Conservation (phyloP, 2,329 filamentous ascomycete genomes). For the Bisporella sp. region DNA sequence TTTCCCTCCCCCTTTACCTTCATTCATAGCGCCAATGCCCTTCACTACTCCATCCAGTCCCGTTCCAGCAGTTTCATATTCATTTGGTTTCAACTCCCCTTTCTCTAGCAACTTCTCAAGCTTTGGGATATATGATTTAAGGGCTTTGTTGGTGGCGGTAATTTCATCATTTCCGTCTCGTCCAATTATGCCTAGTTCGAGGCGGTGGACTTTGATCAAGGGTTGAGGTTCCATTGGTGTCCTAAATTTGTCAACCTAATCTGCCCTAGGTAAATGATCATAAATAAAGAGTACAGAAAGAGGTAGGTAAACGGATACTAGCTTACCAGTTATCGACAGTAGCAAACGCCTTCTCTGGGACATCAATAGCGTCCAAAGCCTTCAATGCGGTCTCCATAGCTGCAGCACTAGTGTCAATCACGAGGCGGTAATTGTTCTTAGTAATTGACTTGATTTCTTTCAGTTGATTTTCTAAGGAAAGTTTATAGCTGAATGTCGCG, state of each 20-base stretch:
- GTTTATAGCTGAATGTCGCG: slow-evolving; percentile 25
- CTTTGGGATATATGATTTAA: neutral
- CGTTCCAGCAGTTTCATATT: neutral
- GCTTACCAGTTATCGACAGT: neutral
- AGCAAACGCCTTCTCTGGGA: slow-evolving; percentile 15
- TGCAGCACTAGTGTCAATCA: neutral
- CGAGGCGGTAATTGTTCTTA: neutral
- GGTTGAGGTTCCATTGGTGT: neutral
- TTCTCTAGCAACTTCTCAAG: neutral
- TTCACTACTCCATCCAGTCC: neutral
- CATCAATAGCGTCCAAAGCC: slow-evolving; percentile 12
- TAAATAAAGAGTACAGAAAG: neutral
- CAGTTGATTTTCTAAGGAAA: slow-evolving; percentile 13
- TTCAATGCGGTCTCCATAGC: neutral
- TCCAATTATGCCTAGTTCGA: neutral
- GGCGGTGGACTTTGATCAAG: neutral
- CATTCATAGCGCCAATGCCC: neutral
- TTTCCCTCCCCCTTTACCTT: neutral
- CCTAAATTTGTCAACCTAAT: too few species aligned
- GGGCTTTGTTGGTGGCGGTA: neutral
- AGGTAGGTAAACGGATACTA: neutral
- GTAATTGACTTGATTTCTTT: neutral
- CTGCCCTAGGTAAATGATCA: neutral
- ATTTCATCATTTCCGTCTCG: neutral
- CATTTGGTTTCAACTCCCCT: neutral